These are phyloP conservation scores for Fonsecaea nubica DNA, from an alignment of 2,329 filamentous ascomycete species.

Conservation along the genomic window DNA sequence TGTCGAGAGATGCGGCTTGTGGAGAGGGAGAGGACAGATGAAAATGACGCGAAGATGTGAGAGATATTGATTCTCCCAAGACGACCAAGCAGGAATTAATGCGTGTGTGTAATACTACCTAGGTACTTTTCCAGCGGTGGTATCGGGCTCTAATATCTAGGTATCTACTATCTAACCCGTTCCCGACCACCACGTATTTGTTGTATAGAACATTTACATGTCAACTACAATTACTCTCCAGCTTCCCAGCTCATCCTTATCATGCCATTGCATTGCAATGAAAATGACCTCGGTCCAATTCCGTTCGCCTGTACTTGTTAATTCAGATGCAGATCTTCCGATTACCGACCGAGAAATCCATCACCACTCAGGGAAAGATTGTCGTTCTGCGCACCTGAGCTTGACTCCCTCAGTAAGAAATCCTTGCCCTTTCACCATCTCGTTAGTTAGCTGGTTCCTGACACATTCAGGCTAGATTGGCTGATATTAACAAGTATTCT, in stretches of 20 bases:
- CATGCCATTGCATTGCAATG: neutral
- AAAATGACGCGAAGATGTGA: too few species aligned
- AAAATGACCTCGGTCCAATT: neutral
- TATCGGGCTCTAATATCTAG: too few species aligned
- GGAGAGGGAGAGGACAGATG: too few species aligned
- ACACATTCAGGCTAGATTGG: neutral
- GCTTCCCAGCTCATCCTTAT: neutral
- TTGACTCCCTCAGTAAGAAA: too few species aligned
- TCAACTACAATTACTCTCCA: neutral
- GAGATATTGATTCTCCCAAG: too few species aligned
- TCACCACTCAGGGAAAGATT: neutral
- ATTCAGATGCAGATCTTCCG: neutral
- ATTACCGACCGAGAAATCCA: neutral
- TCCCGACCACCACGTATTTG: neutral
- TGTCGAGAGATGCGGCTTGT: too few species aligned
- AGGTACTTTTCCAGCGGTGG: neutral
- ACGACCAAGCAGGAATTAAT: neutral
- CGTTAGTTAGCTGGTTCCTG: neutral
- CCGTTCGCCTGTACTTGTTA: too few species aligned
- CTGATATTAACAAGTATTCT: neutral
- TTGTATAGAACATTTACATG: neutral
- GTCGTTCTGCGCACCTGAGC: neutral
- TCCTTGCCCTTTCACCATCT: neutral
- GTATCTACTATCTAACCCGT: neutral
- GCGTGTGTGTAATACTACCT: neutral